These are phyloP conservation scores for Phaseolus coccineus DNA, from an alignment of 331 rosid species.

Conservation along the genomic window DNA sequence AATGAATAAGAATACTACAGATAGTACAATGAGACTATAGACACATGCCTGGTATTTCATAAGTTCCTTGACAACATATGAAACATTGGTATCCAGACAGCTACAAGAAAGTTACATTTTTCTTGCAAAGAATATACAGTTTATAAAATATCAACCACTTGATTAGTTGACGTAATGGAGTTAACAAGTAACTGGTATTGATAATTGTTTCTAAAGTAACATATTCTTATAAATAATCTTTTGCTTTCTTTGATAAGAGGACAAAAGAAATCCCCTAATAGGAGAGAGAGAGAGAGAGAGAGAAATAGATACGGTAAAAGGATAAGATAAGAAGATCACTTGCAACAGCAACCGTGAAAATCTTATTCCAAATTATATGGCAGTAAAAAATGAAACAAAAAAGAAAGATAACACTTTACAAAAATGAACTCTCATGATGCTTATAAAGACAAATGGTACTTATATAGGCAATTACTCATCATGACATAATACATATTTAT, in stretches of 20 bases:
- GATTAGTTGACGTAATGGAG: background rate
- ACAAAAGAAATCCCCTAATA: background rate
- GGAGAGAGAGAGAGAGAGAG: background rate
- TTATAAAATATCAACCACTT: background rate
- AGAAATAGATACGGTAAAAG: background rate
- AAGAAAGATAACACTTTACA: background rate
- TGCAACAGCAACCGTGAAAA: background rate
- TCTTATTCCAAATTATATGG: background rate
- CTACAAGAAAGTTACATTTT: background rate
- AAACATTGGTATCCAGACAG: background rate
- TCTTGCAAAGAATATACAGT: background rate
- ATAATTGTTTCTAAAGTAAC: background rate
- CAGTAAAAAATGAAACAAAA: background rate
- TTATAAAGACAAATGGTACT: background rate
- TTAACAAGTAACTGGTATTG: background rate
- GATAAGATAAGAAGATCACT: background rate
- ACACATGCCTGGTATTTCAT: background rate
- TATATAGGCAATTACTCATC: background rate
- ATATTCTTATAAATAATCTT: background rate
- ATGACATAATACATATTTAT: constrained; percentile 16
- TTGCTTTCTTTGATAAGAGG: background rate
- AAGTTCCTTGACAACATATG: background rate
- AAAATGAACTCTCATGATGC: constrained; percentile 1
- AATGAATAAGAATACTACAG: background rate
- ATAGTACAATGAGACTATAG: background rate